phyloP scores from a whole-genome alignment of 768 basidiomycete genomes.

The Coprinellus micaceus region DNA sequence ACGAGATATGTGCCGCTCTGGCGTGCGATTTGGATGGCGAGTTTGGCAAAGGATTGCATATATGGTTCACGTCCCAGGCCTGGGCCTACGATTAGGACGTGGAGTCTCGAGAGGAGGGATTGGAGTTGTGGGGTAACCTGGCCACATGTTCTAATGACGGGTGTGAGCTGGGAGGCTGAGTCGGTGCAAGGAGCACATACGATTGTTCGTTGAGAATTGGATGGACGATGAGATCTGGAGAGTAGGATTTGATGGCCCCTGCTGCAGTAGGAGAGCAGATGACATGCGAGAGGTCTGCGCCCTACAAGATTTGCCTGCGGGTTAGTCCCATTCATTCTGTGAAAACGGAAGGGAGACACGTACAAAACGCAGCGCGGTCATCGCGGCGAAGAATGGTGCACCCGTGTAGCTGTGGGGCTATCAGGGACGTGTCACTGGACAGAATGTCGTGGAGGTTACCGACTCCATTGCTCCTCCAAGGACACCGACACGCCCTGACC shows the following conservation, averaged over 20 bases:
- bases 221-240: conserved; percentile 95
- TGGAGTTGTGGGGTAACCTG: conserved; percentile 51
- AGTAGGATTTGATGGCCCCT: conserved; percentile 92
- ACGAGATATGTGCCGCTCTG: conserved; percentile 81
- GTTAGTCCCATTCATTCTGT: too few relatives aligned
- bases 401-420: conserved; percentile 75
- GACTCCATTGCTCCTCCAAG: conserved; percentile 93
- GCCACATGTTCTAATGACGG: conserved; percentile 39
- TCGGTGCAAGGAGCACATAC: conserved; percentile 35
- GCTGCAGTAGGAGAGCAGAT: conserved; percentile 95
- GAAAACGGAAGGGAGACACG: conserved; percentile 19
- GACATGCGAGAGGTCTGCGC: conserved; percentile 93
- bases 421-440: not conserved
- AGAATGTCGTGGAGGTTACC: conserved; percentile 22
- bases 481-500: conserved; percentile 81
- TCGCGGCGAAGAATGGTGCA: conserved; percentile 93
- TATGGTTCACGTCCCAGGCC: conserved; percentile 88
- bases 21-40: conserved; percentile 74
- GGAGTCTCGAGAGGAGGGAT: conserved; percentile 77
- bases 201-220: conserved; percentile 74
- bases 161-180: conserved; percentile 2
- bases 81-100: conserved; percentile 91
- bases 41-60: conserved; percentile 81
- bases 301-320: conserved; percentile 40
- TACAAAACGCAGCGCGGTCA: conserved; percentile 85